phyloP scores from a whole-genome alignment of 2,329 filamentous ascomycete genomes.

The Chaetomium globosum region DNA sequence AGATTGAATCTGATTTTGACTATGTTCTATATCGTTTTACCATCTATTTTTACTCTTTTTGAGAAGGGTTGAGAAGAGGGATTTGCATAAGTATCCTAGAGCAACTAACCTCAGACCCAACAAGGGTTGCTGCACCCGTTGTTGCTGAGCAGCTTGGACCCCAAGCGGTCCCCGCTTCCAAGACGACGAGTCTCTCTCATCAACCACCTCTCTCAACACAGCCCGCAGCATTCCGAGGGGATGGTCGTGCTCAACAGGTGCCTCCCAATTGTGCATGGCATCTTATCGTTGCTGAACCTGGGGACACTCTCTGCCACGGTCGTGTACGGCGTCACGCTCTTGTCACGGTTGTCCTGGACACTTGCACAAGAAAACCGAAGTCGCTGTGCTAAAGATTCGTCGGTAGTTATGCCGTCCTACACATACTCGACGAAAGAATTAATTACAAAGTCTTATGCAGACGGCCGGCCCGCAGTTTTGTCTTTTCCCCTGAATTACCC shows the following conservation, averaged over 20 bases:
- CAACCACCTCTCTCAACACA: slow-evolving; percentile 44
- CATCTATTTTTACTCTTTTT: no score
- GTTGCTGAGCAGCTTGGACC: no score
- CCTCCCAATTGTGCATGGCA: slow-evolving; percentile 78
- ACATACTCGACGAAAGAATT: slow-evolving; percentile 7
- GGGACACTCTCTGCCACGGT: slow-evolving; percentile 68
- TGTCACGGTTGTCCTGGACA: slow-evolving; percentile 53
- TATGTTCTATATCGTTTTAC: no score
- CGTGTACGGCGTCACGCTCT: slow-evolving; percentile 77
- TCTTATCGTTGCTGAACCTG: slow-evolving; percentile 79
- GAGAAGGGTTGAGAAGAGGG: no score
- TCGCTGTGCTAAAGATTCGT: not conserved
- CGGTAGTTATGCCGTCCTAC: slow-evolving; percentile 12
- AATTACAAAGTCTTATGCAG: slow-evolving; percentile 13
- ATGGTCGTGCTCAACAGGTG: slow-evolving; percentile 79
- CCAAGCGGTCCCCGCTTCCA: no score
- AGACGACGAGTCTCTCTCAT: no score
- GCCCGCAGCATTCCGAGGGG: slow-evolving; percentile 76
- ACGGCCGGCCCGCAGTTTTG: slow-evolving; percentile 3
- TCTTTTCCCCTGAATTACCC: slow-evolving; percentile 4
- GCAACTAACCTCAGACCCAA: no score
- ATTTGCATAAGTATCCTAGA: no score
- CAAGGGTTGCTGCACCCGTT: no score
- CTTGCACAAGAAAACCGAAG: slow-evolving; percentile 39
- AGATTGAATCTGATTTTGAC: no score